Evolutionary conservation across 345 rosid species (phyloP), one percentile per base, ranked within the genome.

Genomic region (Citrus reticulata): DNA sequence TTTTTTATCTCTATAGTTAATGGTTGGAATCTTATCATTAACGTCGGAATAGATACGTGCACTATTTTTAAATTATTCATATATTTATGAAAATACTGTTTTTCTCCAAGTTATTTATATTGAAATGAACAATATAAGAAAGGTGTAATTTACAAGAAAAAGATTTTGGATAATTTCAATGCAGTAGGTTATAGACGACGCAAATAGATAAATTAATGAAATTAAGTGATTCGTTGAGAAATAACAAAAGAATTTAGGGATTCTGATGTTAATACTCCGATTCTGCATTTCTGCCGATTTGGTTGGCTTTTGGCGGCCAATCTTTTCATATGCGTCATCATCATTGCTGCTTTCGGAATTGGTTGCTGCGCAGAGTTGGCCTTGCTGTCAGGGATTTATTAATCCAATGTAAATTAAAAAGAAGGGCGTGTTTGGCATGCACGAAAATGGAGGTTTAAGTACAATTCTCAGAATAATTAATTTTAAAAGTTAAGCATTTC

Each of bases 301-400:
- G 16, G 72, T 29, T 62, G 73, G 71, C 77, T 34, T 58, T 67
- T 32, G 77, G 77, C 68, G 75, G 85, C 37, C 73, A 80, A 70
- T 37, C 24, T 69, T 8, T 61, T 17, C 37, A 57, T 60, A 9
- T 62, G 34, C 37, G 22, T 78, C 68, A 27, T 54, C 73, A 57
- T 64, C 69, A 32, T 70, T 62, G 7, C 35, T 16, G 0, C 16
- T 34, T 59, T 60, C 54, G n/a, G 51, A 16, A 13, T 35, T 20
- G 10, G 46, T 30, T 6, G 60, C 17, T 49, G 49, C n/a, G 30
- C 30, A 5, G 5, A 16, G 27, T 60, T 61, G 35, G n/a, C 77
- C 24, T 19, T 27, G 34, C 73, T 46, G 34, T 69, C 57, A 14
- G 24, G 2, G 34, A 63, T 63, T 62, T 60, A 62, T 27, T 62